Evolutionary conservation across 2,329 filamentous ascomycete species (phyloP).

Genomic region (Dendryphion nanum): DNA sequence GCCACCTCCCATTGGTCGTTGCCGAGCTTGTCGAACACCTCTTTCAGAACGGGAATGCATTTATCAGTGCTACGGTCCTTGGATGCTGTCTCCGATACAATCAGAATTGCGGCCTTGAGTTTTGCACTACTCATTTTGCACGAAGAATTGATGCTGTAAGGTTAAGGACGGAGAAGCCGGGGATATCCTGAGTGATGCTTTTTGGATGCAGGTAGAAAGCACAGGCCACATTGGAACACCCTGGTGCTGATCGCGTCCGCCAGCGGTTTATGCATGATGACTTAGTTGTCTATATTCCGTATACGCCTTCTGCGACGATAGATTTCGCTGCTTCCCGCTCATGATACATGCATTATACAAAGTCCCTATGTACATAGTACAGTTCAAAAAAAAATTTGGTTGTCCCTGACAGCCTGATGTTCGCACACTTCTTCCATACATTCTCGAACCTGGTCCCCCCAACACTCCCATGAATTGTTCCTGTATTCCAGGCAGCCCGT

Average conservation of each 20-base stretch:
- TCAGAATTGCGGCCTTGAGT: constrained; percentile 74
- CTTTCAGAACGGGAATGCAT: constrained; percentile 63
- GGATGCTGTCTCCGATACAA: constrained; percentile 88
- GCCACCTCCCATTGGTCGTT: constrained; percentile 69
- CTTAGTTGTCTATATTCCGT: not conserved
- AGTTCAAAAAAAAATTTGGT: no score
- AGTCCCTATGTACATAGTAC: constrained; percentile 31
- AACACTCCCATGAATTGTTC: no score
- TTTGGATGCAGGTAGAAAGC: constrained; percentile 2
- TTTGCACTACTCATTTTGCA: constrained; percentile 34
- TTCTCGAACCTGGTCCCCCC: no score
- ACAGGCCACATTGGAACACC: constrained; percentile 4
- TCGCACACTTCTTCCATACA: constrained; percentile 5
- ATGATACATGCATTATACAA: constrained; percentile 41
- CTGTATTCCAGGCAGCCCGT: no score
- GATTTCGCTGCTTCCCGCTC: constrained; percentile 10
- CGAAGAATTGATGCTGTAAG: constrained; percentile 3
- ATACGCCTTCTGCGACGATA: constrained; percentile 1
- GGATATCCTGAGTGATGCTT: constrained; percentile 3
- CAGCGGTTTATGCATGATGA: no score
- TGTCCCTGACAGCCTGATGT: no score
- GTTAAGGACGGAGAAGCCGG: constrained; percentile 3
- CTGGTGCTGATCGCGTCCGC: no score
- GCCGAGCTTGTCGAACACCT: constrained; percentile 67
- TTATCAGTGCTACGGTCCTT: constrained; percentile 77